Conservation (phyloP, 2,329 filamentous ascomycete genomes). For the Trichoderma afroharzianum region DNA sequence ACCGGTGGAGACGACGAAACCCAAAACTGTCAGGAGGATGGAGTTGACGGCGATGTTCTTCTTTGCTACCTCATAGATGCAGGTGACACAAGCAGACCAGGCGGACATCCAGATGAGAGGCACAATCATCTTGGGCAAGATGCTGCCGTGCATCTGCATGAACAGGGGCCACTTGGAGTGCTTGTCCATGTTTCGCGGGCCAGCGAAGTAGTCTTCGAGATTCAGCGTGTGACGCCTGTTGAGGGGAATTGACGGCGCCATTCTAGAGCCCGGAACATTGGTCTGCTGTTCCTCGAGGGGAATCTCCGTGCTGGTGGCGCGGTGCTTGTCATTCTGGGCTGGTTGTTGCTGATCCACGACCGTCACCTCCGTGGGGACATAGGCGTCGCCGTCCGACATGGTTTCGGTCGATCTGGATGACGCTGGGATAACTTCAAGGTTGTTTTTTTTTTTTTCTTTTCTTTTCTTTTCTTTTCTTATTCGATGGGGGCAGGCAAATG, state of each 20-base stretch:
- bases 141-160: constrained; percentile 71
- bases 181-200: constrained; percentile 65
- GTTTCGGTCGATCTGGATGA: neutral
- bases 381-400: constrained; percentile 10
- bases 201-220: constrained; percentile 60
- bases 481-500: neutral
- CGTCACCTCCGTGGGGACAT: constrained; percentile 1
- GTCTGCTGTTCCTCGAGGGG: neutral
- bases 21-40: constrained; percentile 66
- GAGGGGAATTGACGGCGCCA: constrained; percentile 24
- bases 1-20: constrained; percentile 78
- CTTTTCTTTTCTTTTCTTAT: neutral
- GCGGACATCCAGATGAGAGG: constrained; percentile 58
- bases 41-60: constrained; percentile 35
- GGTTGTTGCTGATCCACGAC: neutral
- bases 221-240: constrained; percentile 40
- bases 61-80: constrained; percentile 46
- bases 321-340: neutral
- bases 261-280: neutral
- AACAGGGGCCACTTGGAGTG: constrained; percentile 77
- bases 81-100: constrained; percentile 66
- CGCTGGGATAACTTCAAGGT: neutral
- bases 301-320: neutral
- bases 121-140: constrained; percentile 70
- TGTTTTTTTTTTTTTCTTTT: neutral